These are phyloP conservation scores for Yamagishiella unicocca DNA, from an alignment of 139 green algal genomes.

Conservation along the genomic window DNA sequence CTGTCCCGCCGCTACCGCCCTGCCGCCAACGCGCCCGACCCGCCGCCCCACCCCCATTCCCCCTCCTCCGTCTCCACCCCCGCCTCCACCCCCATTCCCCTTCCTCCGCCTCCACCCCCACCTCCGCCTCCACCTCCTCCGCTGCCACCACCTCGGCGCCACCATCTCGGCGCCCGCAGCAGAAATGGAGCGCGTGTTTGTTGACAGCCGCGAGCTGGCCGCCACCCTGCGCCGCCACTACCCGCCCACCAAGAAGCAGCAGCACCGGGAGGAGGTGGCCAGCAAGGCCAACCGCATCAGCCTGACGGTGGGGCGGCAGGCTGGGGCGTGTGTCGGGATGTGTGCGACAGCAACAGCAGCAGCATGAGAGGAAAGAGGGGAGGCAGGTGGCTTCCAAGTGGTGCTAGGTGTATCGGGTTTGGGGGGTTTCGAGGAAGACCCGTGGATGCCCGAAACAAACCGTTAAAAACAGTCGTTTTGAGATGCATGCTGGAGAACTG, in stretches of 20 bases:
- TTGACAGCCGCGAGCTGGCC: constrained; percentile 60
- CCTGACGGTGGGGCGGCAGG: constrained; percentile 4
- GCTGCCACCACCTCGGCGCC: background rate
- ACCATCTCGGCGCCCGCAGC: background rate
- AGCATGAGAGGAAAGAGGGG: no score
- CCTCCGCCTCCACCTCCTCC: background rate
- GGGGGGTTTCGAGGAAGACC: no score
- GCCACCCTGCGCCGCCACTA: constrained; percentile 51
- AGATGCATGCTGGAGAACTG: no score
- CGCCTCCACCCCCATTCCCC: background rate
- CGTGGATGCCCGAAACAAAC: no score
- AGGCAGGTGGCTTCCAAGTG: no score
- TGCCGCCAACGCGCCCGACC: background rate
- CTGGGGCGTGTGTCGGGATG: background rate
- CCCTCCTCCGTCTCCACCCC: background rate
- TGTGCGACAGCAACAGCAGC: background rate
- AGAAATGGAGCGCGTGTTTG: constrained; percentile 62
- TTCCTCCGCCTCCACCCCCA: background rate
- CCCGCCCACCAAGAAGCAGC: constrained; percentile 21
- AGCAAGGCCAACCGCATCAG: background rate
- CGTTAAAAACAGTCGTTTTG: no score
- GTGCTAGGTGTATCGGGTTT: no score
- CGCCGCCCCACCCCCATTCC: background rate
- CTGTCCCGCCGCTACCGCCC: background rate
- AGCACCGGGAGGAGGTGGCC: background rate